Percentiles rank a stretch among this genome's conserved stretches.
Conservation (phyloP, 2,329 filamentous ascomycete species). For the Colletotrichum orbiculare region DNA sequence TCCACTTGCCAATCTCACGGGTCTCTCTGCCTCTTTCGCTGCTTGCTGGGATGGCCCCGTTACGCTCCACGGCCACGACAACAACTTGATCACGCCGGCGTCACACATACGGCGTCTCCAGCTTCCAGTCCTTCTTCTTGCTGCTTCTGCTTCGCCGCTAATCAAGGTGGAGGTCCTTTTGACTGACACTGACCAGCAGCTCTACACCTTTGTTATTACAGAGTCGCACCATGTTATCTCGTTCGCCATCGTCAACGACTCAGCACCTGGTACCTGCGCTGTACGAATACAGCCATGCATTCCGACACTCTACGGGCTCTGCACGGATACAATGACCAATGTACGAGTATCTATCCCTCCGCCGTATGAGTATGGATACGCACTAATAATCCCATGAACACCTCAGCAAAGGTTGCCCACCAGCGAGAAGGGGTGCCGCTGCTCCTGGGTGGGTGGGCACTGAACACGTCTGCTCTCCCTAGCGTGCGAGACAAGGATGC, state of each 20-base stretch:
- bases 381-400: too few relatives aligned
- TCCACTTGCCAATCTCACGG: too few relatives aligned
- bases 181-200: not conserved
- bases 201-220: not conserved
- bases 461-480: conserved; percentile 32
- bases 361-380: too few relatives aligned
- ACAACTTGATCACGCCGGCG: not conserved
- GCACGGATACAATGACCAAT: too few relatives aligned
- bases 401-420: not conserved
- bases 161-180: too few relatives aligned
- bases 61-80: not conserved
- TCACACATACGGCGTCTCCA: conserved; percentile 29
- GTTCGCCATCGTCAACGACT: too few relatives aligned
- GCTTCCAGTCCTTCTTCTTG: not conserved
- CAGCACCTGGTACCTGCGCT: too few relatives aligned
- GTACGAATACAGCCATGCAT: not conserved
- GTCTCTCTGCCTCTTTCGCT: not conserved
- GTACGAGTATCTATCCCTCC: too few relatives aligned
- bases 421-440: not conserved
- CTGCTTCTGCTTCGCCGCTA: too few relatives aligned
- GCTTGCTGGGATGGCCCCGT: conserved; percentile 19
- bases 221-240: too few relatives aligned
- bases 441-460: conserved; percentile 15
- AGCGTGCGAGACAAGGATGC: conserved; percentile 15
- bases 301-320: too few relatives aligned